Conservation (phyloP, 2,329 filamentous ascomycete genomes). For the Penicillium sumatraense region DNA sequence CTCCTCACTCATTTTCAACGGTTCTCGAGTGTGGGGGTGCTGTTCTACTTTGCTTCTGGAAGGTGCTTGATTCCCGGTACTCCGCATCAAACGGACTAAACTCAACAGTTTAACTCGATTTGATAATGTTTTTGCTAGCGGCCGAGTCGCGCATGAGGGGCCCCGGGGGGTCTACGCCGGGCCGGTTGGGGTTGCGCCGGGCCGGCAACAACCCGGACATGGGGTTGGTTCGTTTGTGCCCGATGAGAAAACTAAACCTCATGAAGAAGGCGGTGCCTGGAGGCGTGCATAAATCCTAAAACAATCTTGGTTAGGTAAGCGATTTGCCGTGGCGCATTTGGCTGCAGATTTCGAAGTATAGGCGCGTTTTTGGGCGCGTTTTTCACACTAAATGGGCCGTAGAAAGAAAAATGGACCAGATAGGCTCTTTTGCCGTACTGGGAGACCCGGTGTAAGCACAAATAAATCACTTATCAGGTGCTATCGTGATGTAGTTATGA, state of each 20-base stretch:
- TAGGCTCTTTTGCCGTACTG: neutral
- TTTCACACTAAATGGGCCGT: neutral
- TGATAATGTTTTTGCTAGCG: neutral
- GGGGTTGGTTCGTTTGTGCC: slow-evolving; percentile 3
- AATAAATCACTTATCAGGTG: neutral
- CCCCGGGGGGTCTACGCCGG: slow-evolving; percentile 3
- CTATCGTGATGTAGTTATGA: slow-evolving; percentile 3
- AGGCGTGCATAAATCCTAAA: slow-evolving; percentile 1
- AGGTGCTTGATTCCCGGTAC: slow-evolving; percentile 1
- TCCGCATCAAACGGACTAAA: neutral
- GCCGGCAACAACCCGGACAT: slow-evolving; percentile 1
- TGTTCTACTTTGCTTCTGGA: slow-evolving; percentile 4
- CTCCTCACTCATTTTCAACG: no score
- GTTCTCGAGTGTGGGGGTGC: neutral
- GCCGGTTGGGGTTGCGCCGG: neutral
- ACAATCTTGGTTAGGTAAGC: neutral
- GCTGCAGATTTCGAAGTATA: neutral
- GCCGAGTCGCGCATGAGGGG: slow-evolving; percentile 1
- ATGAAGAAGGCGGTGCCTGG: slow-evolving; percentile 5
- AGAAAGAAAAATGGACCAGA: neutral
- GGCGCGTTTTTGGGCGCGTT: neutral
- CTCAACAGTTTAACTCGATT: neutral
- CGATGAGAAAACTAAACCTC: neutral
- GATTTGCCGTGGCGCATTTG: neutral
- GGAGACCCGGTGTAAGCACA: slow-evolving; percentile 1